Percentiles rank a stretch among this genome's conserved stretches.
Conservation (phyloP, 805 yeast genomes). For the Candida nonsorbophila region DNA sequence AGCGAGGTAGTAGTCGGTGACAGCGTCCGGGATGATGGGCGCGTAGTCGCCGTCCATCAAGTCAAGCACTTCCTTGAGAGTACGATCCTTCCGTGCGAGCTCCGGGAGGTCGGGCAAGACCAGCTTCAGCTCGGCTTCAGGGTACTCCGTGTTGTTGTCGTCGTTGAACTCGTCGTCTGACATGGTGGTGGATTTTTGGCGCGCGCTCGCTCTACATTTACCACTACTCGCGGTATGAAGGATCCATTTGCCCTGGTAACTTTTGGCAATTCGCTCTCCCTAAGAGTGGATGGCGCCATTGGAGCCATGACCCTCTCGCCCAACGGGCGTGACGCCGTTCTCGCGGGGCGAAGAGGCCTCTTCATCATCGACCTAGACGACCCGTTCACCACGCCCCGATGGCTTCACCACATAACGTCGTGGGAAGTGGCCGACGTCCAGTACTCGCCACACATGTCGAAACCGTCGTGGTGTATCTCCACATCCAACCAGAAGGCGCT, state of each 20-base stretch:
- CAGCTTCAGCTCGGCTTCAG: constrained; percentile 1
- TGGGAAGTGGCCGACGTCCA: constrained; percentile 99
- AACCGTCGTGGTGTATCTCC: constrained; percentile 88
- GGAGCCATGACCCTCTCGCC: constrained; percentile 90
- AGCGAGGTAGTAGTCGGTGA: constrained; percentile 84
- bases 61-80: constrained; percentile 75
- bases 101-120: constrained; percentile 48
- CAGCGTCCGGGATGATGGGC: constrained; percentile 95
- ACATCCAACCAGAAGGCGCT: constrained; percentile 94
- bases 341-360: constrained; percentile 80
- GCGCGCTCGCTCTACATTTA: no score
- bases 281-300: constrained; percentile 86
- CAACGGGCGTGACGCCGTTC: constrained; percentile 85
- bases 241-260: constrained; percentile 45
- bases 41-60: constrained; percentile 87
- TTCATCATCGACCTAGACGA: constrained; percentile 91
- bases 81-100: constrained; percentile 71
- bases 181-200: no score
- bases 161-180: constrained; percentile 20
- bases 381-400: constrained; percentile 91
- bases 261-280: constrained; percentile 74
- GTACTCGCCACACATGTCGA: constrained; percentile 89
- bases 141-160: constrained; percentile 9
- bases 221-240: no score
- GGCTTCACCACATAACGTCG: constrained; percentile 85